phyloP scores from a whole-genome alignment of 2,329 filamentous ascomycete genomes.

The Pseudocercospora eumusae region DNA sequence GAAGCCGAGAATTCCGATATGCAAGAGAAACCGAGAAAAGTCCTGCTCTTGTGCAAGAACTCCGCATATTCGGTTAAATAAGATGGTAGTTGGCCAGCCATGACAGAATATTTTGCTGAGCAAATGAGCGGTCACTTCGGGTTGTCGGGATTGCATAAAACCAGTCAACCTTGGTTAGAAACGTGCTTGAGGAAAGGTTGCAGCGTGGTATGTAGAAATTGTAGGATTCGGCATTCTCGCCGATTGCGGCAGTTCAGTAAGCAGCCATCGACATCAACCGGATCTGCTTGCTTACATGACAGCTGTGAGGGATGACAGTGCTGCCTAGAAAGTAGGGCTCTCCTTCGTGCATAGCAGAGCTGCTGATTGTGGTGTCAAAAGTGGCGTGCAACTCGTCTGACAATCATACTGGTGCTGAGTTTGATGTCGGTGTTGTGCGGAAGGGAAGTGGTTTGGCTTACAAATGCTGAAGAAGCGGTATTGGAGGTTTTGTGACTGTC shows the following conservation, averaged over 20 bases:
- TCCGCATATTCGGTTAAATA: neutral
- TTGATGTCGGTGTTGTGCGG: neutral
- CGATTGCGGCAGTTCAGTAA: constrained; percentile 8
- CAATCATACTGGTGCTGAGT: neutral
- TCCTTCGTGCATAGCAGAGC: neutral
- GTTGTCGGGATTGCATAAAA: neutral
- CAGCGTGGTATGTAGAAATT: constrained; percentile 3
- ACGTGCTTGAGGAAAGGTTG: neutral
- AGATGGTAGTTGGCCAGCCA: neutral
- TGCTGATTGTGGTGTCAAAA: neutral
- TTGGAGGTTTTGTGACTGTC: neutral
- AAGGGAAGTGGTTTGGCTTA: neutral
- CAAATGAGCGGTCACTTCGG: neutral
- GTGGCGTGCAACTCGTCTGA: neutral
- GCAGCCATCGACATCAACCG: constrained; percentile 6
- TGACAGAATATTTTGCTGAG: neutral
- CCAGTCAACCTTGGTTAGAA: neutral
- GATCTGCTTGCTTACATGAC: constrained; percentile 9
- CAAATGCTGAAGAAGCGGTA: constrained; percentile 3
- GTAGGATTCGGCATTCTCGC: constrained; percentile 6
- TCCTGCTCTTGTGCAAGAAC: neutral
- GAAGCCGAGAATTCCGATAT: neutral
- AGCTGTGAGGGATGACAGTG: neutral
- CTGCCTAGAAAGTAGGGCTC: neutral
- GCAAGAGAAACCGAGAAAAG: neutral